Evolutionary conservation across 1,139 yeast species (phyloP).

Genomic region (Fermentozyma sake): DNA sequence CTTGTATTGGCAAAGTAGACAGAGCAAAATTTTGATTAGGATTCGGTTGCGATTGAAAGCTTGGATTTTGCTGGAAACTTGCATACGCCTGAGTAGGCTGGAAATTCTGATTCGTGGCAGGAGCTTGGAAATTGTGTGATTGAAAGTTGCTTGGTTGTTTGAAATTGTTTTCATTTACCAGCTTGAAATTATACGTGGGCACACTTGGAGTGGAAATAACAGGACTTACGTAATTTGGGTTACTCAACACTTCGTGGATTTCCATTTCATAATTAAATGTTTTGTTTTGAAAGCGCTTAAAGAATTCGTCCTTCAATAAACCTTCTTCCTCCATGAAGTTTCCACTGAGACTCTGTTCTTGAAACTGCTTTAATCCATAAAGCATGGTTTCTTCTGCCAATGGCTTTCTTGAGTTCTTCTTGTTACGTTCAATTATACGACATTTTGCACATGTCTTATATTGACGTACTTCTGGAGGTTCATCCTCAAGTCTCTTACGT

Average conservation of each 20-base stretch:
- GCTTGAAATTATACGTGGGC: too few species aligned
- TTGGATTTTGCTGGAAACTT: too few species aligned
- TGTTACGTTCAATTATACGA: conserved; percentile 50
- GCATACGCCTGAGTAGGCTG: too few species aligned
- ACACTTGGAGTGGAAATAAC: conserved; percentile 4
- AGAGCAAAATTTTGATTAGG: too few species aligned
- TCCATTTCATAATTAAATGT: conserved; percentile 15
- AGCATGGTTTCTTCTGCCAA: conserved; percentile 48
- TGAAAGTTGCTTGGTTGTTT: too few species aligned
- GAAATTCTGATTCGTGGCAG: too few species aligned
- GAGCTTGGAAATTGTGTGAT: too few species aligned
- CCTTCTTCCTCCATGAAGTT: conserved; percentile 40
- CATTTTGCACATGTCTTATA: conserved; percentile 60
- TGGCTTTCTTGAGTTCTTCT: conserved; percentile 43
- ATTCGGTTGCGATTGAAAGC: too few species aligned
- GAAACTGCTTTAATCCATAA: conserved; percentile 45
- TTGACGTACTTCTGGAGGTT: conserved; percentile 55
- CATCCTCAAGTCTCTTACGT: conserved; percentile 53
- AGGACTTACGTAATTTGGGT: conserved; percentile 13
- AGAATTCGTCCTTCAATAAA: conserved; percentile 14
- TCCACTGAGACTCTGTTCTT: conserved; percentile 37
- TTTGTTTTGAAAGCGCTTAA: conserved; percentile 13
- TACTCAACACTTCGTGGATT: conserved; percentile 12
- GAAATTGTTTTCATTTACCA: too few species aligned
- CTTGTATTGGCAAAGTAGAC: too few species aligned